phyloP scores from a whole-genome alignment of 345 rosid species.

The Triadica sebifera region DNA sequence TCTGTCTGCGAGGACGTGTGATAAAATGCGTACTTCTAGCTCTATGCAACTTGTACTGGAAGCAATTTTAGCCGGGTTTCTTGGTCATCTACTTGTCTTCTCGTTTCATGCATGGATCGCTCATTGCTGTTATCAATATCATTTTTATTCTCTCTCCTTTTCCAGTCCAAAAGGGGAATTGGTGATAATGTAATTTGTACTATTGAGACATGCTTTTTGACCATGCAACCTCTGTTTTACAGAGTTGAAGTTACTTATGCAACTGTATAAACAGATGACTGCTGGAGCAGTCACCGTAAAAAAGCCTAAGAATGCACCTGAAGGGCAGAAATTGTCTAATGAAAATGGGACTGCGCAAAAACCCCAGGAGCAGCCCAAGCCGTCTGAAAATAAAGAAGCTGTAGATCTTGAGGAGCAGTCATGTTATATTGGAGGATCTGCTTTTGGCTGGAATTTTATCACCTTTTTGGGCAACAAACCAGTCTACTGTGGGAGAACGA shows the following conservation, averaged over 20 bases:
- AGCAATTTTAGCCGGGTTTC: neutral
- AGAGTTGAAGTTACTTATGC: conserved; percentile 66
- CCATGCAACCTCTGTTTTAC: conserved; percentile 17
- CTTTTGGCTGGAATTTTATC: conserved; percentile 88
- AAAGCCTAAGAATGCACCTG: conserved; percentile 29
- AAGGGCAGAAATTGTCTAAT: conserved; percentile 35
- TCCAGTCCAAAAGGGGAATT: neutral
- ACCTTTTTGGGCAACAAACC: conserved; percentile 50
- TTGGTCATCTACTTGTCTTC: neutral
- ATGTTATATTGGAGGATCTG: conserved; percentile 71
- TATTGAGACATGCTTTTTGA: neutral
- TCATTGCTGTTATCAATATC: neutral
- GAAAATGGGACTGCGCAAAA: conserved; percentile 40
- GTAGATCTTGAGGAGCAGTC: conserved; percentile 28
- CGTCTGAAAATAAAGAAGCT: conserved; percentile 38
- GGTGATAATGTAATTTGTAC: too few species aligned
- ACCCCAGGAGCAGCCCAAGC: conserved; percentile 22
- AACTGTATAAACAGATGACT: conserved; percentile 51
- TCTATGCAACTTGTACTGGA: neutral
- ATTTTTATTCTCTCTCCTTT: neutral
- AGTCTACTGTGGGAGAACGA: conserved; percentile 62
- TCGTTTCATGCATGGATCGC: neutral
- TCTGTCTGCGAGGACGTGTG: neutral
- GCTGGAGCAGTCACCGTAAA: conserved; percentile 34
- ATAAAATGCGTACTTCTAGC: too few species aligned